Evolutionary conservation across 441 rosid species (phyloP).

Genomic region (Hura crepitans): DNA sequence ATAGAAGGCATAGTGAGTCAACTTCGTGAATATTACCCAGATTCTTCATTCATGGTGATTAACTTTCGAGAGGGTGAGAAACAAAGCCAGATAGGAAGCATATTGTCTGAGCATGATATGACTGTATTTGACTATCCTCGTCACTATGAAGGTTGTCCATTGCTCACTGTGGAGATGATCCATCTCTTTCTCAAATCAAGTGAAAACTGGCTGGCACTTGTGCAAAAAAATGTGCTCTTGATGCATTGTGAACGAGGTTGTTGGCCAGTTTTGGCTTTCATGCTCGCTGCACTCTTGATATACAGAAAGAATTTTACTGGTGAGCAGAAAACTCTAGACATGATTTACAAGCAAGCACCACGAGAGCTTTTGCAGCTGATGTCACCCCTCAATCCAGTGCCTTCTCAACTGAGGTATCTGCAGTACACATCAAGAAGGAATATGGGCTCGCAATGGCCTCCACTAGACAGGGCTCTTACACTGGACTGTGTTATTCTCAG

Average conservation of each 20-base stretch:
- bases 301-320: slow-evolving; percentile 63
- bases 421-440: slow-evolving; percentile 80
- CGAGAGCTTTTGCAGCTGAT: slow-evolving; percentile 65
- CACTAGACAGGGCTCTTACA: slow-evolving; percentile 68
- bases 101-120: slow-evolving; percentile 68
- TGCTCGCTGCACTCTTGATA: slow-evolving; percentile 82
- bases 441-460: slow-evolving; percentile 77
- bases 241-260: slow-evolving; percentile 84
- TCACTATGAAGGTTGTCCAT: slow-evolving; percentile 79
- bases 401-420: slow-evolving; percentile 89
- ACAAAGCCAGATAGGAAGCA: slow-evolving; percentile 46
- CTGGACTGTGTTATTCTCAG: slow-evolving; percentile 71
- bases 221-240: slow-evolving; percentile 66
- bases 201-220: slow-evolving; percentile 77
- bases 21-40: slow-evolving; percentile 54
- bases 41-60: slow-evolving; percentile 81
- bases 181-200: slow-evolving; percentile 79
- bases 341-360: slow-evolving; percentile 84
- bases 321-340: slow-evolving; percentile 75
- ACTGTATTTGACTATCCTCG: slow-evolving; percentile 92
- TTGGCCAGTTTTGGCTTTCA: slow-evolving; percentile 87
- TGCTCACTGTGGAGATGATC: slow-evolving; percentile 68
- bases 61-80: slow-evolving; percentile 65
- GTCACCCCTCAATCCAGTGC: slow-evolving; percentile 71
- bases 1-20: slow-evolving; percentile 58